Conservation (phyloP, 2,329 filamentous ascomycete species). For the Talaromyces rugulosus region DNA sequence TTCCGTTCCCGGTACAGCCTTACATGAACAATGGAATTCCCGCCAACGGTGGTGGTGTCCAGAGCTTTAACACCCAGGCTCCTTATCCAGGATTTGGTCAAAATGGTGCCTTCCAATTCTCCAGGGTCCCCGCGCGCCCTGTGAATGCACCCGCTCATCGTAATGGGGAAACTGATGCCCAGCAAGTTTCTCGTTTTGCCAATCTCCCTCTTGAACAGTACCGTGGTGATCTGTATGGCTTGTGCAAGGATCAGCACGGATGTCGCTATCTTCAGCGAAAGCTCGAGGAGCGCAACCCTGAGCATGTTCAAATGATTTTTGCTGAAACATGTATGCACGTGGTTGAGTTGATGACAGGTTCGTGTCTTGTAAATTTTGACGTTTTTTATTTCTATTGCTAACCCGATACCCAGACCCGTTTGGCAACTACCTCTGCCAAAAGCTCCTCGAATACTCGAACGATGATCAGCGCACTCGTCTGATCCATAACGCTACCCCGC, state of each 20-base stretch:
- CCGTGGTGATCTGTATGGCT: slow-evolving; percentile 74
- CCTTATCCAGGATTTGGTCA: slow-evolving; percentile 50
- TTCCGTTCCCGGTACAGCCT: slow-evolving; percentile 49
- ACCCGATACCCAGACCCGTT: slow-evolving; percentile 66
- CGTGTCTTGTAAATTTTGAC: slow-evolving; percentile 14
- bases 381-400: slow-evolving; percentile 14
- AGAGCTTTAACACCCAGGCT: slow-evolving; percentile 51
- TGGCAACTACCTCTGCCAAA: slow-evolving; percentile 98
- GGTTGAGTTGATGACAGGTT: slow-evolving; percentile 88
- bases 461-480: slow-evolving; percentile 91
- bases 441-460: slow-evolving; percentile 90
- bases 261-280: slow-evolving; percentile 97
- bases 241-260: slow-evolving; percentile 97
- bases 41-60: slow-evolving; percentile 30
- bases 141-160: slow-evolving; percentile 57
- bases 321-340: slow-evolving; percentile 89
- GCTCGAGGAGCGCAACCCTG: slow-evolving; percentile 79
- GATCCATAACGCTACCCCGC: slow-evolving; percentile 81
- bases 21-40: slow-evolving; percentile 51
- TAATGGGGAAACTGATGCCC: slow-evolving; percentile 41
- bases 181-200: slow-evolving; percentile 71
- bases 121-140: slow-evolving; percentile 65
- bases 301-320: slow-evolving; percentile 90
- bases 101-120: slow-evolving; percentile 54
- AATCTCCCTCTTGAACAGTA: slow-evolving; percentile 79